A percentile compares a stretch with the other conserved stretches of the same genome.
Conservation (phyloP, 169 alveolate species). For the Eimeria brunetti region DNA sequence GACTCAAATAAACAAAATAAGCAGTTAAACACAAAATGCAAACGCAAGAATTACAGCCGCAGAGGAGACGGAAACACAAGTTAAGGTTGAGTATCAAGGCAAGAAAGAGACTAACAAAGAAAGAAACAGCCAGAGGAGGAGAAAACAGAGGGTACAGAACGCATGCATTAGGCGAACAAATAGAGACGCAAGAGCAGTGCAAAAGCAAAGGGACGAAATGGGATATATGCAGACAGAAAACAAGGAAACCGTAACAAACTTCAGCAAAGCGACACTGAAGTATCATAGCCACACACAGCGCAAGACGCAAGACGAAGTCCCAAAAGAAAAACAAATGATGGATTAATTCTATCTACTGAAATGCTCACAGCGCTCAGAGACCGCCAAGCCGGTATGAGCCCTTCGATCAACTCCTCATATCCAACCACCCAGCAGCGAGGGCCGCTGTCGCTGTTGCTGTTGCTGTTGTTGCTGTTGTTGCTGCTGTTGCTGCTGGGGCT, state of each 20-base stretch:
- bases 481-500: constrained; percentile 34
- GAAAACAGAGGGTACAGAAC: background rate
- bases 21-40: background rate
- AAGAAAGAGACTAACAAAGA: background rate
- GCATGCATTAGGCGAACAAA: background rate
- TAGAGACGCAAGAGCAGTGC: background rate
- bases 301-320: background rate
- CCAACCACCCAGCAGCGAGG: constrained; percentile 73
- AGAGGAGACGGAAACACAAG: background rate
- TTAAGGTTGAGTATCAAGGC: background rate
- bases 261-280: background rate
- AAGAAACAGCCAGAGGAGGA: background rate
- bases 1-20: too few relatives aligned
- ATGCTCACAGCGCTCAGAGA: constrained; percentile 28
- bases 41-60: background rate
- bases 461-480: constrained; percentile 21
- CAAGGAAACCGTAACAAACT: background rate
- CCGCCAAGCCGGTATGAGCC: constrained; percentile 43
- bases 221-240: background rate
- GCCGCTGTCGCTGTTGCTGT: background rate
- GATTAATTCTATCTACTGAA: background rate
- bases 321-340: background rate
- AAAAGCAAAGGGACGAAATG: background rate
- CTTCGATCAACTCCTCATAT: constrained; percentile 22
- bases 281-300: background rate